These are phyloP conservation scores for Thozetella sp. DNA, from an alignment of 495 filamentous ascomycete genomes.

Conservation along the genomic window DNA sequence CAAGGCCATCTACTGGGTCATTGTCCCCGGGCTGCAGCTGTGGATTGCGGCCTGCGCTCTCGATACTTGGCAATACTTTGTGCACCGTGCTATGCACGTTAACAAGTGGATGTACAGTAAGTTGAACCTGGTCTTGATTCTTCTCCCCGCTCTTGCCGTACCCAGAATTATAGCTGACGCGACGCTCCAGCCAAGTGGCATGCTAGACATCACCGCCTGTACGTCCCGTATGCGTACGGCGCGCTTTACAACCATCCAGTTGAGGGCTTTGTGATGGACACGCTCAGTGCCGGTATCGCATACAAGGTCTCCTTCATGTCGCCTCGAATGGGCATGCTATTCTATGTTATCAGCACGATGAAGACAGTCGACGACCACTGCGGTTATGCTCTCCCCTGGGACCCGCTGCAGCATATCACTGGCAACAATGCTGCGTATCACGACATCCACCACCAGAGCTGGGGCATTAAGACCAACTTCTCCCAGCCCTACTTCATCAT, in stretches of 20 bases:
- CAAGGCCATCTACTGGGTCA: slow-evolving; percentile 74
- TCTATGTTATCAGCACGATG: slow-evolving; percentile 82
- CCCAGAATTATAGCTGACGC: not conserved
- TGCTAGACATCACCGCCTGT: slow-evolving; percentile 91
- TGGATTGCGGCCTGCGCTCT: slow-evolving; percentile 69
- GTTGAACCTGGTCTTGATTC: slow-evolving; percentile 27
- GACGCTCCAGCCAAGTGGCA: slow-evolving; percentile 73
- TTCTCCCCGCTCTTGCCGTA: not conserved
- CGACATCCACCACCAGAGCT: slow-evolving; percentile 98
- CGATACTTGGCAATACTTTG: slow-evolving; percentile 97
- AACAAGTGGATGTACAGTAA: slow-evolving; percentile 96
- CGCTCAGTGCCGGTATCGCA: slow-evolving; percentile 77
- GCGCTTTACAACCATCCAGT: slow-evolving; percentile 95
- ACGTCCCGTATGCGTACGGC: slow-evolving; percentile 96
- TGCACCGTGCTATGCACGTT: slow-evolving; percentile 91
- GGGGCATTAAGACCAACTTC: slow-evolving; percentile 88
- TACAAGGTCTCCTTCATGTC: slow-evolving; percentile 80
- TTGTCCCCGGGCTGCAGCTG: slow-evolving; percentile 77
- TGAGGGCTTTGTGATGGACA: slow-evolving; percentile 93
- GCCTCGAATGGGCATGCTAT: slow-evolving; percentile 77
- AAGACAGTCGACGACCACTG: slow-evolving; percentile 99
- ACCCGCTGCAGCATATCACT: slow-evolving; percentile 87
- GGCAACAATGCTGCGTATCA: slow-evolving; percentile 95
- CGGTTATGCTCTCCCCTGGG: slow-evolving; percentile 92
- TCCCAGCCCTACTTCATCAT: slow-evolving; percentile 87